These are phyloP conservation scores for Rostrohypoxylon terebratum DNA, from an alignment of 495 filamentous ascomycete genomes.

Conservation along the genomic window DNA sequence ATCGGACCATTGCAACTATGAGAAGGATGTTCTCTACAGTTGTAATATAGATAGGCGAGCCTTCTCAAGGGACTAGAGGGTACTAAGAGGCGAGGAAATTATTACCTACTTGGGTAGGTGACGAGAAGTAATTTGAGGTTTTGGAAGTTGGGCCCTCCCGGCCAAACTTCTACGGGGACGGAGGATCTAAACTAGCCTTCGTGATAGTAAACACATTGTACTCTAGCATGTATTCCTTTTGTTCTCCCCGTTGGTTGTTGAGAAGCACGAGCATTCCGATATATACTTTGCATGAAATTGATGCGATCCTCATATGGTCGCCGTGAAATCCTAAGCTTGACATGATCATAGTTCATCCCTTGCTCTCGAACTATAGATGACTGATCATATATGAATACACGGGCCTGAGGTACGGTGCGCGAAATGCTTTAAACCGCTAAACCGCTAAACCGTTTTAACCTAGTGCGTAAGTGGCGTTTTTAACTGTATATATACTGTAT, in stretches of 20 bases:
- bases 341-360: neutral
- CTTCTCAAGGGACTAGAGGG: neutral
- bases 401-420: no score
- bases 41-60: slow-evolving; percentile 13
- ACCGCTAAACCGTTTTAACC: no score
- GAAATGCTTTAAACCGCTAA: no score
- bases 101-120: slow-evolving; percentile 14
- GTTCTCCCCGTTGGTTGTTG: slow-evolving; percentile 27
- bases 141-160: slow-evolving; percentile 9
- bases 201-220: slow-evolving; percentile 39
- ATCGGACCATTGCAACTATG: neutral
- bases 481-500: no score
- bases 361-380: neutral
- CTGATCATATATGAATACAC: neutral
- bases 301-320: slow-evolving; percentile 17
- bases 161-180: slow-evolving; percentile 22
- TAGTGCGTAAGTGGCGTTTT: no score
- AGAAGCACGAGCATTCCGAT: slow-evolving; percentile 40
- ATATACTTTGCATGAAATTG: slow-evolving; percentile 37
- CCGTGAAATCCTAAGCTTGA: slow-evolving; percentile 9
- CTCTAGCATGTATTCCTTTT: slow-evolving; percentile 47
- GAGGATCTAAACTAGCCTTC: slow-evolving; percentile 34
- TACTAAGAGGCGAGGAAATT: neutral
- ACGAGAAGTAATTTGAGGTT: slow-evolving; percentile 31
- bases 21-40: slow-evolving; percentile 5